Base-by-base conservation (phyloP, 2,329 filamentous ascomycete genomes). In the Nothophoma quercina region DNA sequence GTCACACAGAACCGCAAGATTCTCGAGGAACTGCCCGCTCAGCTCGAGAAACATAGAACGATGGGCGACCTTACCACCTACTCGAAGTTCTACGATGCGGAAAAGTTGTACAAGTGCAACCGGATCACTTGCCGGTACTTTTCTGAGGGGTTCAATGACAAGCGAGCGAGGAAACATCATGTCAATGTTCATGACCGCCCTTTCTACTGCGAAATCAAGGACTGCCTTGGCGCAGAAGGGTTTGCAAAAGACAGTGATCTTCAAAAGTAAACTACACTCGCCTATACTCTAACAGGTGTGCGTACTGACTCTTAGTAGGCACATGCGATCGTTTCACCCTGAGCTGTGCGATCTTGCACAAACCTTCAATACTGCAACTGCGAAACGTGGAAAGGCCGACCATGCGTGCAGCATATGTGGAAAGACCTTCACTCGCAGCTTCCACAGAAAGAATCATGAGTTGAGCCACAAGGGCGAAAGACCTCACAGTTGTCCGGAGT, bases 71-170 rank as follows among this genome's bases (percentile, higher is more conserved):
- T 44, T 5, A 36, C 16, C 5, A 48, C 25, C 1, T 63, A 66
- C 30, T 15, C 40, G 3, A 39, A 62, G 10, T 73, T 70, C 33
- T 79, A 81, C 49, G 77, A 78, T 5, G 25, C 55, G 4, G 56
- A 59, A 16, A 70, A 69, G 7, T 36, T 68, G 8, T 80, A 69
- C 69, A 80, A 80, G 49, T 81, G 79, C 58, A 52, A 62, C 2
- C 71, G 68, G n/a, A 65, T 75, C 8, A 72, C 63, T 2, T 81
- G 79, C 59, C 65, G 63, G 9, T 78, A 71, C 62, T 81, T 80
- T 58, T 68, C 77, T 35, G 65, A 77, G 32, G 79, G 79, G 0
- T 80, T 78, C 60, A 60, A 62, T 6, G 65, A 61, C 7, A 34
- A 58, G 1, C 56, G 63, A 8, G 58, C 56, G 0, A 66, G 70